These are phyloP conservation scores for Penicillium lagena DNA, from an alignment of 495 filamentous ascomycete species.

Conservation along the genomic window DNA sequence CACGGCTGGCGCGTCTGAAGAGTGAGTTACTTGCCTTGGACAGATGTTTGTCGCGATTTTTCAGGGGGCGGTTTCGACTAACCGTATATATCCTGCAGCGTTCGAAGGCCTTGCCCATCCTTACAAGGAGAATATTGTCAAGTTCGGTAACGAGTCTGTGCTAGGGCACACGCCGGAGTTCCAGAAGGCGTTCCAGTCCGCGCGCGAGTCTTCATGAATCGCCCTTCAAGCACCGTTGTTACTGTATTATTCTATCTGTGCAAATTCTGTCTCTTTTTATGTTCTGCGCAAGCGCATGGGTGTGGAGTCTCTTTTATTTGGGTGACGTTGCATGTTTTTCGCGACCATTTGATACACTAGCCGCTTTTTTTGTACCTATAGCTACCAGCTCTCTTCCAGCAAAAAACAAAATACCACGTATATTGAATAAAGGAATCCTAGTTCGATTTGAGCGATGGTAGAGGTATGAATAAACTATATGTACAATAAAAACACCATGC, in stretches of 20 bases:
- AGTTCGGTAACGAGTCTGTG: conserved; percentile 49
- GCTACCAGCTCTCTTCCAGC: background rate
- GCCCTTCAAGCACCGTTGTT: background rate
- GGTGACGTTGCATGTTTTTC: conserved; percentile 9
- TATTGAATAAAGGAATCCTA: no score
- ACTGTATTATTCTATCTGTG: conserved; percentile 18
- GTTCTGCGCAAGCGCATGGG: conserved; percentile 43
- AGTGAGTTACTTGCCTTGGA: conserved; percentile 39
- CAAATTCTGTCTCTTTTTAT: conserved; percentile 23
- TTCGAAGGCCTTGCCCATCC: conserved; percentile 90
- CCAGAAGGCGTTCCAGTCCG: conserved; percentile 38
- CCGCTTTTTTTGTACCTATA: conserved; percentile 13
- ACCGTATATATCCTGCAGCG: conserved; percentile 38
- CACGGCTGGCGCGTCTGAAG: conserved; percentile 82
- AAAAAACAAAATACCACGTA: no score
- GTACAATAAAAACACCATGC: background rate
- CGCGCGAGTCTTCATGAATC: conserved; percentile 16
- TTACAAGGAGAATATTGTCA: conserved; percentile 81
- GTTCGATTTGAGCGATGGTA: no score
- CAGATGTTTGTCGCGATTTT: background rate
- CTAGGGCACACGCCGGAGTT: conserved; percentile 41
- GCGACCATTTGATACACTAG: background rate
- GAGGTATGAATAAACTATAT: background rate
- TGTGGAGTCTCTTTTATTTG: conserved; percentile 34
- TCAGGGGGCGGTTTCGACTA: background rate